These are phyloP conservation scores for Mycosphaerella sp. DNA, from an alignment of 2,329 filamentous ascomycete species.

Conservation along the genomic window DNA sequence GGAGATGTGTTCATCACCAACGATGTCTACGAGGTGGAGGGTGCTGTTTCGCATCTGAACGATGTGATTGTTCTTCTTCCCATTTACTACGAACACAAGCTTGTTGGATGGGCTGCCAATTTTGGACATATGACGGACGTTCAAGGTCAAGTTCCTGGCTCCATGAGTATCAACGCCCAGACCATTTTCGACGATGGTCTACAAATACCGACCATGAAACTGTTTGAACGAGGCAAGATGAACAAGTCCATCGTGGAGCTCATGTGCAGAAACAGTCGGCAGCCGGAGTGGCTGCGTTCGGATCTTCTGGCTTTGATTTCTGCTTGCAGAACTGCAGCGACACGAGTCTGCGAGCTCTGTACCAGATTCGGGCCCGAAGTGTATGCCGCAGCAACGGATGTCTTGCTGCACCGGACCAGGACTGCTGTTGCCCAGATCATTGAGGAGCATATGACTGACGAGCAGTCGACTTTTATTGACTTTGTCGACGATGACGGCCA, in stretches of 20 bases:
- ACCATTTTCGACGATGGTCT: constrained; percentile 28
- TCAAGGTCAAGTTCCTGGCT: constrained; percentile 27
- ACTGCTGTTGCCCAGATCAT: constrained; percentile 26
- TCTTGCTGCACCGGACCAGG: constrained; percentile 22
- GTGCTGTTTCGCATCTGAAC: constrained; percentile 26
- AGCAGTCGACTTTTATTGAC: constrained; percentile 24
- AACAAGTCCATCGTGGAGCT: constrained; percentile 26
- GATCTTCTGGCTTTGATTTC: constrained; percentile 27
- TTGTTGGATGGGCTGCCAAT: constrained; percentile 28
- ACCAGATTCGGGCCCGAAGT: constrained; percentile 25
- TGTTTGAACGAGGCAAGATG: constrained; percentile 28
- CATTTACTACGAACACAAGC: constrained; percentile 26
- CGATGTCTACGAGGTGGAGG: constrained; percentile 28
- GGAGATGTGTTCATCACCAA: constrained; percentile 29
- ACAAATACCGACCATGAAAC: constrained; percentile 28
- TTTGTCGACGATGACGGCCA: constrained; percentile 29
- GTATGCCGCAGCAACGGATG: constrained; percentile 23
- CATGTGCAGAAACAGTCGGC: constrained; percentile 26
- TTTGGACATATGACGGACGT: constrained; percentile 28
- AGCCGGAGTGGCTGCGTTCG: constrained; percentile 27
- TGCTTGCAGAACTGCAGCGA: constrained; percentile 26
- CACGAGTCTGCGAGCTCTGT: constrained; percentile 27
- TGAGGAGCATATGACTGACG: constrained; percentile 27
- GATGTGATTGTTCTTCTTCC: constrained; percentile 24
- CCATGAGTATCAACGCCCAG: constrained; percentile 28